phyloP scores from a whole-genome alignment of 495 filamentous ascomycete genomes.

The Penicillium waksmanii region DNA sequence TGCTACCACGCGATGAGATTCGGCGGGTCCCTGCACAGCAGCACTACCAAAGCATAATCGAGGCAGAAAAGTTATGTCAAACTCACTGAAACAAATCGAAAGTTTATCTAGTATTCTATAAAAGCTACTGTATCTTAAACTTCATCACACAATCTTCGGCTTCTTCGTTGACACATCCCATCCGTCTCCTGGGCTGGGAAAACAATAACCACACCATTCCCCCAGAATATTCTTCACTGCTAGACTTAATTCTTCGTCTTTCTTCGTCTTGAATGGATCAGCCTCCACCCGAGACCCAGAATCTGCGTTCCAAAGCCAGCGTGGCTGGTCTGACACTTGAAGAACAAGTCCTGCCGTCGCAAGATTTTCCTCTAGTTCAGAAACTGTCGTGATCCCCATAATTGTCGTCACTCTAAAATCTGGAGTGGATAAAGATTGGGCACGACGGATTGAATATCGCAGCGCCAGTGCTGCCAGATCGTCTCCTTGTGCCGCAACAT shows the following conservation, averaged over 20 bases:
- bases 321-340: conserved; percentile 1
- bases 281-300: background rate
- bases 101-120: too few relatives aligned
- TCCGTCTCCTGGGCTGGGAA: conserved; percentile 24
- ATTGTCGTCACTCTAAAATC: conserved; percentile 24
- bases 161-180: conserved; percentile 25
- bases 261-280: background rate
- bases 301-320: conserved; percentile 16
- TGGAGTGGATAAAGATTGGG: conserved; percentile 14
- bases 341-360: conserved; percentile 19
- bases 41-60: too few relatives aligned
- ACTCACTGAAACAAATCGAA: too few relatives aligned
- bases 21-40: too few relatives aligned
- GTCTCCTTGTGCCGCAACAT: conserved; percentile 59
- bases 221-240: conserved; percentile 20
- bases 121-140: too few relatives aligned
- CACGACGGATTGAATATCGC: conserved; percentile 22
- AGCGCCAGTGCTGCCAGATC: conserved; percentile 55
- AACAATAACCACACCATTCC: conserved; percentile 20
- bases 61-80: too few relatives aligned
- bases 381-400: conserved; percentile 24
- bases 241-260: conserved; percentile 5
- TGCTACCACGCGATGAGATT: too few relatives aligned
- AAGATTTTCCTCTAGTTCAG: conserved; percentile 25
- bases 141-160: background rate